phyloP scores from a whole-genome alignment of 176 grass and related monocot species.

The Musa itinerans region DNA sequence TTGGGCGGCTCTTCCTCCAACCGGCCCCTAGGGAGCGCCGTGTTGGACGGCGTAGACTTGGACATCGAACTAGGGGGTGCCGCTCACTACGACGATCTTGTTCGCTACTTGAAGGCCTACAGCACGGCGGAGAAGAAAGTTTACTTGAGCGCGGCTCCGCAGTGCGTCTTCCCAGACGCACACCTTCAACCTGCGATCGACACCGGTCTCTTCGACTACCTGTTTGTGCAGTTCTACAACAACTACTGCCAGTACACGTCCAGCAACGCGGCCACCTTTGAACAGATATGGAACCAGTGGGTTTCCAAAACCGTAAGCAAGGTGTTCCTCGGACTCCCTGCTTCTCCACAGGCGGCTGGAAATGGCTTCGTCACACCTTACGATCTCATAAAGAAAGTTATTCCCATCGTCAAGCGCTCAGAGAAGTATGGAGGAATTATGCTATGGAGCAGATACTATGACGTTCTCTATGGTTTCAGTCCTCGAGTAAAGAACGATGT shows the following conservation, averaged over 20 bases:
- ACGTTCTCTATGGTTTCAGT: slow-evolving; percentile 36
- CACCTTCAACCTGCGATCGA: slow-evolving; percentile 30
- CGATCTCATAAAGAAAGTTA: slow-evolving; percentile 21
- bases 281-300: slow-evolving; percentile 45
- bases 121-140: slow-evolving; percentile 4
- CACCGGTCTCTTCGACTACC: slow-evolving; percentile 64
- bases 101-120: slow-evolving; percentile 19
- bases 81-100: slow-evolving; percentile 41
- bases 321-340: slow-evolving; percentile 60
- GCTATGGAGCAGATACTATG: slow-evolving; percentile 54
- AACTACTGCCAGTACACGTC: slow-evolving; percentile 54
- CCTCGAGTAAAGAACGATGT: not conserved
- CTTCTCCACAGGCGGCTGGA: slow-evolving; percentile 19
- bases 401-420: slow-evolving; percentile 25
- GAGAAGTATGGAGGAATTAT: slow-evolving; percentile 56
- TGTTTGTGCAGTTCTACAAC: slow-evolving; percentile 93
- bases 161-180: no score
- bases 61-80: slow-evolving; percentile 38
- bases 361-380: slow-evolving; percentile 35
- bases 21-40: slow-evolving; percentile 42
- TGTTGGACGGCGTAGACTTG: slow-evolving; percentile 65
- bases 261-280: slow-evolving; percentile 27
- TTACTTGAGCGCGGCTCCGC: slow-evolving; percentile 37
- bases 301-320: slow-evolving; percentile 21
- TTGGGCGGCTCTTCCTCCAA: slow-evolving; percentile 29